Base-by-base conservation (phyloP, 148 eudicot genomes). In the Beta vulgaris region DNA sequence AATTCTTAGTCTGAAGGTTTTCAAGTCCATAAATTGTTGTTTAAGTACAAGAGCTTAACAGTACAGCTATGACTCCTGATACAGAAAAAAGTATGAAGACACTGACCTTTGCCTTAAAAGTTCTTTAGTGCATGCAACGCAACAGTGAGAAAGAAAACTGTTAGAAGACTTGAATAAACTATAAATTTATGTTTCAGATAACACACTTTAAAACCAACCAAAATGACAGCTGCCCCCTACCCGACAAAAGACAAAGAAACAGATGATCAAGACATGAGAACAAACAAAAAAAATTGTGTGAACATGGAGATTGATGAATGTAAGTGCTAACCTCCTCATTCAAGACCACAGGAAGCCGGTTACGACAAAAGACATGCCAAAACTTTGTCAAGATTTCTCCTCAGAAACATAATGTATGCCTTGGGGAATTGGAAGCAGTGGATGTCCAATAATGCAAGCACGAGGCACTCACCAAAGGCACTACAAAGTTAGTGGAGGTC, bases 71-170 rank as follows among this genome's bases (percentile, higher is more conserved):
- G 12, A 18, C 57, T 51, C 25, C 7, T 51, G 57, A 19, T 51
- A 21, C 35, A 61, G 21, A 35, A 2, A 48, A 16, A 42, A 37
- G 43, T 28, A 42, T 2, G n/a, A 51, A 2, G 57, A 77, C 14
- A 26, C 71, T 77, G 53, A 77, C 80, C 80, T 77, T 36, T 14
- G 46, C 11, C 60, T 69, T 53, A 26, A 34, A n/a, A 42, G 15
- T 21, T 43, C 55, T 37, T 36, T 55, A 25, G 68, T 5, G 64
- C 34, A 70, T 32, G 55, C 53, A 25, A 77, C 28, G 60, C 12
- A 7, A 36, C 35, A 71, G 54, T 43, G 71, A 54, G 15, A 34
- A 68, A 63, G 13, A 55, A 40, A n/a, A 40, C 62, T 31, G 16
- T 37, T 36, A 65, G 46, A 42, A 32, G 34, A 37, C 12, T 16